Evolutionary conservation across 306 rosid species (phyloP).

Genomic region (Biancaea sappan): DNA sequence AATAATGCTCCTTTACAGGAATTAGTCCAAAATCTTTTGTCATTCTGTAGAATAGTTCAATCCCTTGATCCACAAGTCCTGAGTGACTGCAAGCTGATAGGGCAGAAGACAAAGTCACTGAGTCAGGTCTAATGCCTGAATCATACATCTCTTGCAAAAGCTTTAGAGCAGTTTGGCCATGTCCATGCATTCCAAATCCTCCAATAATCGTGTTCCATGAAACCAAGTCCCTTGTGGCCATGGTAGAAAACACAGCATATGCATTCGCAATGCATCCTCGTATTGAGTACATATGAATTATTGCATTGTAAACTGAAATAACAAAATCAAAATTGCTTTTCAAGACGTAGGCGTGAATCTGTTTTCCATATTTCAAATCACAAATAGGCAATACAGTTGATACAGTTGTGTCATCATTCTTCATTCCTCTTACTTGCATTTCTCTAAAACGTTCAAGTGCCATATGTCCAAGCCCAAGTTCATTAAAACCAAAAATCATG

Average conservation of each 20-base stretch:
- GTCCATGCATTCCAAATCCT: conserved; percentile 56
- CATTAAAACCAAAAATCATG: conserved; percentile 46
- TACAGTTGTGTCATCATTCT: conserved; percentile 42
- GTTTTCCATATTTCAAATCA: conserved; percentile 49
- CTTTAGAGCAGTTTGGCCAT: conserved; percentile 44
- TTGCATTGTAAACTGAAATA: conserved; percentile 45
- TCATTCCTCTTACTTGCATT: conserved; percentile 45
- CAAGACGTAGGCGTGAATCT: conserved; percentile 43
- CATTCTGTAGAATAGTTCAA: conserved; percentile 48
- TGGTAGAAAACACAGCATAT: conserved; percentile 44
- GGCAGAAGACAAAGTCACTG: conserved; percentile 49
- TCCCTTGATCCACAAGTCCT: conserved; percentile 55
- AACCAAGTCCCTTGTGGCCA: conserved; percentile 44
- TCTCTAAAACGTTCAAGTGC: conserved; percentile 45
- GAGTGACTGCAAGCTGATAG: conserved; percentile 61
- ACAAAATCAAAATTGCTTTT: conserved; percentile 24
- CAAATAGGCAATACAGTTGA: conserved; percentile 49
- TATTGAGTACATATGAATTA: conserved; percentile 49
- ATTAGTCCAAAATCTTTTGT: conserved; percentile 39
- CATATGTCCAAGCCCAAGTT: conserved; percentile 38
- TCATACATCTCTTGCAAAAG: conserved; percentile 48
- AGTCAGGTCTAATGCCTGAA: conserved; percentile 37
- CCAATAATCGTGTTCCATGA: conserved; percentile 58
- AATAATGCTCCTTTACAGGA: conserved; percentile 49
- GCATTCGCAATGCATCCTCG: conserved; percentile 49